Conservation (phyloP, 768 basidiomycete species). For the Russula sp. region DNA sequence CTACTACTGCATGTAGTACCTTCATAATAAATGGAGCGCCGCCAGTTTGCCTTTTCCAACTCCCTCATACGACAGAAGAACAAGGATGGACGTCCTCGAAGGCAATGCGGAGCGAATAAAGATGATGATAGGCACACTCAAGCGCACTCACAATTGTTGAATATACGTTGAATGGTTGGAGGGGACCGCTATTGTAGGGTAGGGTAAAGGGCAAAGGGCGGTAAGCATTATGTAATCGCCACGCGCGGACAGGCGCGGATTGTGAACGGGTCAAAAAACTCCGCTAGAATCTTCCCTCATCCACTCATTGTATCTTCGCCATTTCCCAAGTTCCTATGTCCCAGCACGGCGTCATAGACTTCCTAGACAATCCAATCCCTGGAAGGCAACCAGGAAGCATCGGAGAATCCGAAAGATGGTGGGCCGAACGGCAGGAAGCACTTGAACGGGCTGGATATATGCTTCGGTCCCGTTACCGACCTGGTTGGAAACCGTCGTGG, state of each 20-base stretch:
- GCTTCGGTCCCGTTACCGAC: slow-evolving; percentile 13
- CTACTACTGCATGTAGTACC: not conserved
- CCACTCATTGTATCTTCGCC: not conserved
- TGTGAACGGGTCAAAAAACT: too few species aligned
- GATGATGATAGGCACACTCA: not conserved
- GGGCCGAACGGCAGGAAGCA: not conserved
- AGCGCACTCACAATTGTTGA: not conserved
- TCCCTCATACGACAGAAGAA: not conserved
- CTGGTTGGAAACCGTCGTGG: slow-evolving; percentile 14
- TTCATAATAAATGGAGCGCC: not conserved
- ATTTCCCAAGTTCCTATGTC: not conserved
- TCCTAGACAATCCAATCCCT: not conserved
- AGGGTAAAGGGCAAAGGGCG: too few species aligned
- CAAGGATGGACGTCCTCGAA: not conserved
- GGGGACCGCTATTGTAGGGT: too few species aligned
- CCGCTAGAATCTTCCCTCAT: too few species aligned
- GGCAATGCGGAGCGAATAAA: too few species aligned
- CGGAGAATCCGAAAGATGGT: not conserved
- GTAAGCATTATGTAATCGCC: too few species aligned
- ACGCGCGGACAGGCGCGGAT: too few species aligned
- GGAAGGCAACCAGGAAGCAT: not conserved
- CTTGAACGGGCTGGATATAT: slow-evolving; percentile 4
- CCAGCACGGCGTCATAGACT: not conserved
- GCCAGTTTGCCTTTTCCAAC: not conserved
- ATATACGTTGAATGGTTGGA: too few species aligned